phyloP scores from a whole-genome alignment of 208 protist species.

The Crithidia thermophila region DNA sequence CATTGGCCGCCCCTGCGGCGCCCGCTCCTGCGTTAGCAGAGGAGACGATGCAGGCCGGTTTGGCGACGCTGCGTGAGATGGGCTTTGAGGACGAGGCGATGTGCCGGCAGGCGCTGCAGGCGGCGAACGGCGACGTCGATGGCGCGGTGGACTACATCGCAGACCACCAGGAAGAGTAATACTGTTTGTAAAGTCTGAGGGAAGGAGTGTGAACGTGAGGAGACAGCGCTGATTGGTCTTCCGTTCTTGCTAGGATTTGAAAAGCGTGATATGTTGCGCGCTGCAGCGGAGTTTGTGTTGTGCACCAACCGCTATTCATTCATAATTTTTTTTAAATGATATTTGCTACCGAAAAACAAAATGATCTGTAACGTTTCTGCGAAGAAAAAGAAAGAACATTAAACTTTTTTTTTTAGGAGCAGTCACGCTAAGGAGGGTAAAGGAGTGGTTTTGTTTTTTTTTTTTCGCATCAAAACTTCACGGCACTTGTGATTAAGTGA shows the following conservation, averaged over 20 bases:
- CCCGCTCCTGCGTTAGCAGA: conserved; percentile 1
- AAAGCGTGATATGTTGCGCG: no score
- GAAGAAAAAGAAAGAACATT: background rate
- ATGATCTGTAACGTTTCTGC: background rate
- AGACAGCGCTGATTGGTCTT: background rate
- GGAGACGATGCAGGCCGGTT: conserved; percentile 11
- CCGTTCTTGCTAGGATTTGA: background rate
- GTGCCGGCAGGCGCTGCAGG: conserved; percentile 57
- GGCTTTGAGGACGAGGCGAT: conserved; percentile 77
- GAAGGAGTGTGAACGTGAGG: background rate
- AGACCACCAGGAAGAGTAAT: conserved; percentile 25
- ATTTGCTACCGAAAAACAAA: background rate
- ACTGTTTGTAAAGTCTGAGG: no score
- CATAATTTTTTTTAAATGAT: background rate
- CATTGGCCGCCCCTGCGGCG: background rate
- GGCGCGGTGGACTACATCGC: conserved; percentile 75
- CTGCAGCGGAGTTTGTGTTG: no score
- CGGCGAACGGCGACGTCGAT: conserved; percentile 69
- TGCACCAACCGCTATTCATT: background rate
- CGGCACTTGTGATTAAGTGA: no score
- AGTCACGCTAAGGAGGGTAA: no score
- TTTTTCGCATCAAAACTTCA: no score
- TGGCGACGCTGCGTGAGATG: conserved; percentile 53
- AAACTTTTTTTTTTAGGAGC: background rate
- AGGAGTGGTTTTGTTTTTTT: no score